phyloP scores from a whole-genome alignment of 179 eudicot genomes.

The Patellifolia procumbens region DNA sequence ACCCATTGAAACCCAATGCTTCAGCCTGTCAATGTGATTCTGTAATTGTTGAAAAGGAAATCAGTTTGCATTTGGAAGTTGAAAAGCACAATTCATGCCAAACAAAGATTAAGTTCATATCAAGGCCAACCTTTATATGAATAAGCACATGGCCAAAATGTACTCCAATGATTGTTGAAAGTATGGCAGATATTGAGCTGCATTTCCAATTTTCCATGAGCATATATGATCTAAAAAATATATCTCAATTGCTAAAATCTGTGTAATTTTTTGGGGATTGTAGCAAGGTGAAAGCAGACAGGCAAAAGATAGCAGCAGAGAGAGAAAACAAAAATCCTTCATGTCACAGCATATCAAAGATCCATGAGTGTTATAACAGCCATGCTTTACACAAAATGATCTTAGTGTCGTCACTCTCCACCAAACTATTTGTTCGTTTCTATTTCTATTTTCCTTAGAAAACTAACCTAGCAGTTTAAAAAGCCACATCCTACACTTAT shows the following conservation, averaged over 20 bases:
- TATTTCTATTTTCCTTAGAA: no score
- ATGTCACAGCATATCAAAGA: not conserved
- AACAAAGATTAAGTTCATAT: slow-evolving; percentile 2
- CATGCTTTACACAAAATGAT: no score
- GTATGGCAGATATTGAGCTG: slow-evolving; percentile 90
- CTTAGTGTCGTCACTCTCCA: no score
- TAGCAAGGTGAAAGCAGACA: not conserved
- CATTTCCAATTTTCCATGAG: slow-evolving; percentile 17
- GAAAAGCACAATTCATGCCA: not conserved
- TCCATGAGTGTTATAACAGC: no score
- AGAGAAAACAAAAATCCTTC: not conserved
- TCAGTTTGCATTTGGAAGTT: slow-evolving; percentile 5
- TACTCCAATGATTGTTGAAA: slow-evolving; percentile 74
- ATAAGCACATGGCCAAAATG: slow-evolving; percentile 87
- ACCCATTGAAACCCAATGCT: slow-evolving; percentile 69
- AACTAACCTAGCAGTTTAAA: no score
- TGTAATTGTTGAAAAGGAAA: slow-evolving; percentile 26
- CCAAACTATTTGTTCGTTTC: no score
- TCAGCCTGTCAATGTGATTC: slow-evolving; percentile 68
- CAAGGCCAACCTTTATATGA: slow-evolving; percentile 58
- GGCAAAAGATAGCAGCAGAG: not conserved
- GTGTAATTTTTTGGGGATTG: not conserved
- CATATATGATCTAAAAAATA: not conserved
- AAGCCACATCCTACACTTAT: no score
- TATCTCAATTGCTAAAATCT: not conserved